Base-by-base conservation (phyloP, 2,329 filamentous ascomycete species). In the Fusarium vanettenii region DNA sequence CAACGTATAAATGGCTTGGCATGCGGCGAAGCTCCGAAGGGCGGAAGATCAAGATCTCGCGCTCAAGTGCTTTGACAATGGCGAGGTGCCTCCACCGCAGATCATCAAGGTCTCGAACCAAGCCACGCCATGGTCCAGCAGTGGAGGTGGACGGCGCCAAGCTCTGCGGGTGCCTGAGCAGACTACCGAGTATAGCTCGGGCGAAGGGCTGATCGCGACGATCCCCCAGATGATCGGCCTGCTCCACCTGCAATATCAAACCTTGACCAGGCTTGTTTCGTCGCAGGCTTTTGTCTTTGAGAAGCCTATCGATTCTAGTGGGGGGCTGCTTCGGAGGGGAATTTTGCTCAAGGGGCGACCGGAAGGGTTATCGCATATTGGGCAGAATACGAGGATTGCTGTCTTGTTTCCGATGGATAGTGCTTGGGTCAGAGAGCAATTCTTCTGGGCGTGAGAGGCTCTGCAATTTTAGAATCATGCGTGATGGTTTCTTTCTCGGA, bases 21-120 rank as follows among this genome's bases (percentile, higher is more conserved):
- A 67, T 67, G 64, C 62, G 57, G 64, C 64, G 57, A 62, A 62
- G 45, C 18, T 66, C 64, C 5, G 57, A 62, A 14, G 64, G 35
- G n/a, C 56, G 64, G 3, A 45, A 20, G n/a, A 66, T 56, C 6
- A 48, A 14, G 7, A 6, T 66, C 11, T 35, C 57, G 1, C 45
- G 39, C 14, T 13, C 25, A 67, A 62, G 60, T 67, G 64, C 7
- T 67, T 62, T 22, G 57, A 59, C 18, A 20, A 29, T 20, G 64
- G 64, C 11, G 64, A 56, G 11, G 37, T 67, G 37, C 43, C 45
- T 16, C 45, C 45, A 1, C 22, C 37, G 6, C 64, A 62, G 16
- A 67, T 67, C 29, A 48, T 33, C 13, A 67, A 45, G 20, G 18
- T 67, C 22, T 31, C 35, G 2, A 62, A 62, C 25, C 41, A 61